Evolutionary conservation across 345 rosid species (phyloP).

Genomic region (Fremontodendron californicum): DNA sequence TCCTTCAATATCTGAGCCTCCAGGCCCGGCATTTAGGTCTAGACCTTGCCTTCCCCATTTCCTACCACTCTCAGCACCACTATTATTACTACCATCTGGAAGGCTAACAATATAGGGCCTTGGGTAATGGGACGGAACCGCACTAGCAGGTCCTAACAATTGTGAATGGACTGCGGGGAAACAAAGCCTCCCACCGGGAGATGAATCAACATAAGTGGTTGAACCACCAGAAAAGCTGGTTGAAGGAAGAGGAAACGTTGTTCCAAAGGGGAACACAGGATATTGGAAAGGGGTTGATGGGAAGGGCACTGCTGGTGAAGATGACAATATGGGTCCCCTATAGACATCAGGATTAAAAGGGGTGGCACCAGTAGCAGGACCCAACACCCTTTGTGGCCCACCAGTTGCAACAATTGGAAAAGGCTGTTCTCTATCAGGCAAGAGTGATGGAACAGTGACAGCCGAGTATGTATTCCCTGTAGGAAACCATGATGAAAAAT

Average conservation of each 20-base stretch:
- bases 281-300: constrained; percentile 66
- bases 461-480: constrained; percentile 50
- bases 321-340: constrained; percentile 63
- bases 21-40: constrained; percentile 86
- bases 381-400: constrained; percentile 64
- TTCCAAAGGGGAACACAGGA: constrained; percentile 59
- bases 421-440: constrained; percentile 69
- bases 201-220: constrained; percentile 61
- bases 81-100: constrained; percentile 46
- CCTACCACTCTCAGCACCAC: constrained; percentile 42
- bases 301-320: constrained; percentile 75
- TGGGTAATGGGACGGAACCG: constrained; percentile 50
- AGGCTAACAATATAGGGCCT: constrained; percentile 64
- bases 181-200: constrained; percentile 57
- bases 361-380: constrained; percentile 48
- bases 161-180: constrained; percentile 66
- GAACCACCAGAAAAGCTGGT: constrained; percentile 62
- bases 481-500: constrained; percentile 67
- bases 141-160: constrained; percentile 50
- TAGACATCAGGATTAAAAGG: constrained; percentile 56
- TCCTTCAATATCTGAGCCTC: constrained; percentile 55
- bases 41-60: constrained; percentile 71
- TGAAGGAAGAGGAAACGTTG: constrained; percentile 56
- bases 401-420: constrained; percentile 50
- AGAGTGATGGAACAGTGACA: constrained; percentile 49